Base-by-base conservation (phyloP, 164 flowering plant species). In the Magnolia sinica region DNA sequence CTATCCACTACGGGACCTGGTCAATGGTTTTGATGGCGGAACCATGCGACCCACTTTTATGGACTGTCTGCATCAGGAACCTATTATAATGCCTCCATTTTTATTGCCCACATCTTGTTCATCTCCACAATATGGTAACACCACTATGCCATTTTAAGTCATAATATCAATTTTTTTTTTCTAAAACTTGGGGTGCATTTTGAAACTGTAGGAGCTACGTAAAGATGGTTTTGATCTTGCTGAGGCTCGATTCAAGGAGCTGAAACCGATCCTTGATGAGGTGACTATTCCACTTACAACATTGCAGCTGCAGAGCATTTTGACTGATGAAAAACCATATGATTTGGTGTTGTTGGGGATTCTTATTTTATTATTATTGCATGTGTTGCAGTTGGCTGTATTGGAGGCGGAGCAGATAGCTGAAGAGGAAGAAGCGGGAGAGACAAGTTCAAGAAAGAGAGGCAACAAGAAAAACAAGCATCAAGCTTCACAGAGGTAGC, bases 171-270 rank as follows among this genome's bases (percentile, higher is more conserved):
- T 24, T 24, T 24, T 24, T 24, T 24, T 24, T 14, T 55, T 4
- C 16, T 55, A 55, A 55, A 55, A 55, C 61, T 11, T 49, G 58
- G 51, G 2, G 8, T 75, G 11, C 76, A 19, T 22, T 55, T 16
- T 55, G 18, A 20, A 18, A 69, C 51, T 70, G 70, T 83, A 96
- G 98, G 99, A 94, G 79, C 92, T 96, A 55, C 92, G 98, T 0
- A 96, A 92, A 80, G 99, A 96, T 87, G 97, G 99, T 61, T 96
- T 96, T 88, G 99, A 94, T 89, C 97, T 96, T 70, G 98, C 98
- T 65, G 97, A 89, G 81, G 59, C 86, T 77, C 91, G 98, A 67
- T 94, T 87, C 87, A 87, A 80, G 83, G 99, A 96, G 81, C 96
- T 96, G 58, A 94, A 94, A 79, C 99, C 99, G 61, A 86, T 94